Evolutionary conservation across 2,329 filamentous ascomycete species (phyloP), one percentile per base, ranked within the genome.

Genomic region (Bipolaris zeicola): DNA sequence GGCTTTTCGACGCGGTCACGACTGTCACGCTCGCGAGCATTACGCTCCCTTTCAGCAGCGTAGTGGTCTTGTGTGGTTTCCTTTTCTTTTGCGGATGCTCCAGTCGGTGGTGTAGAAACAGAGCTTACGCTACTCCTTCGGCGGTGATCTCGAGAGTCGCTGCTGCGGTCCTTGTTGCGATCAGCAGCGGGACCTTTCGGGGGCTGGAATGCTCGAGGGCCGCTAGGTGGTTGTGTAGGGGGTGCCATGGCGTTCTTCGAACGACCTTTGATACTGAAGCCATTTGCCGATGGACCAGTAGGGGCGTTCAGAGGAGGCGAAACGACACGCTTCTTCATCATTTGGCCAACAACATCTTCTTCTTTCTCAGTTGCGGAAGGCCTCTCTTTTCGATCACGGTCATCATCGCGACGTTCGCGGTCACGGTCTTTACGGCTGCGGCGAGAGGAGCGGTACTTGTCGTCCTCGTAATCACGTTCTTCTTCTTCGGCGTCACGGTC

Each of bases 31-130:
- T 72, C 71, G 1, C 70, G 63, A 13, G 67, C 68, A n/a, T 75
- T 72, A 18, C 61, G 66, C 69, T 90, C 88, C 20, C 89, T 85
- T 73, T 91, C 89, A 0, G 87, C 79, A 1, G 88, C 88, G 72
- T 90, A 88, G n/a, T 85, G 81, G 62, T 89, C 86, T 53, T 69
- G 67, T 11, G 62, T 28, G 1, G 24, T 48, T 34, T 41, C 45
- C 28, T 49, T 54, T 34, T 54, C 50, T 13, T 45, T 44, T 1
- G 63, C 58, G 8, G 66, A 42, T 10, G 64, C 52, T 5, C 64
- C 63, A 11, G 58, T 55, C 5, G 72, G 60, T 4, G 63, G 61
- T 13, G 58, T 53, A 11, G 66, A 57, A 6, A 46, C 26, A 1
- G 65, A 64, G 11, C 58, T 60, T 1, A 42, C 58, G 39, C 64